These are phyloP conservation scores for Herpomyces periplanetae DNA, from an alignment of 2,329 filamentous ascomycete genomes.

Conservation along the genomic window DNA sequence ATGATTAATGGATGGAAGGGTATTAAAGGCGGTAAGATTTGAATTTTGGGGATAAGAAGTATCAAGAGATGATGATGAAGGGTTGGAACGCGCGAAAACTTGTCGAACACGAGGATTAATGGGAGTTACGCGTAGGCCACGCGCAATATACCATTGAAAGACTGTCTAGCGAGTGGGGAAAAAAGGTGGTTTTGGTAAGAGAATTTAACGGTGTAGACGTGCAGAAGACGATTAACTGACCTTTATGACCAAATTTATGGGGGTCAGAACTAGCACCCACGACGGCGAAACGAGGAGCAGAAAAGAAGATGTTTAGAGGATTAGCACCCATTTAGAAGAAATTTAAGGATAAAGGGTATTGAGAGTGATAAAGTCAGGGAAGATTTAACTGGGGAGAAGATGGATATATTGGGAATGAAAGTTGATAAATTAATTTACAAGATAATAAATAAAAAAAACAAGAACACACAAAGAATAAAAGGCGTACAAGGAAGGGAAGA, in stretches of 20 bases:
- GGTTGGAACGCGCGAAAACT: too few species aligned
- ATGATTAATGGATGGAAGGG: slow-evolving; percentile 21
- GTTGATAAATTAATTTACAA: too few species aligned
- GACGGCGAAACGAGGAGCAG: slow-evolving; percentile 39
- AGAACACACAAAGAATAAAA: too few species aligned
- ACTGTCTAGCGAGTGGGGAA: slow-evolving; percentile 13
- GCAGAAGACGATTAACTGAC: slow-evolving; percentile 13
- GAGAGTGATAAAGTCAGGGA: too few species aligned
- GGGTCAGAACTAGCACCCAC: slow-evolving; percentile 58
- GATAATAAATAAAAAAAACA: too few species aligned
- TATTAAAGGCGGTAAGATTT: slow-evolving; percentile 15
- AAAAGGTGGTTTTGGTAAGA: background rate
- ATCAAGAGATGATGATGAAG: slow-evolving; percentile 21
- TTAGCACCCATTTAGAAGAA: too few species aligned
- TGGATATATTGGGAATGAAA: too few species aligned
- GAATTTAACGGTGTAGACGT: slow-evolving; percentile 1
- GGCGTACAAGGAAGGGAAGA: too few species aligned
- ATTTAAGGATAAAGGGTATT: too few species aligned
- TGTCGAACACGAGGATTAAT: slow-evolving; percentile 52
- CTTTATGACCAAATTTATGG: slow-evolving; percentile 54
- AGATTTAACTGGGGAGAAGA: too few species aligned
- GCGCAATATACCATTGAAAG: slow-evolving; percentile 50
- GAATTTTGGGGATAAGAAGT: slow-evolving; percentile 11
- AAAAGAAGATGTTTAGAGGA: slow-evolving; percentile 47
- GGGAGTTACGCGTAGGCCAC: slow-evolving; percentile 34